Conservation (phyloP, 2,329 filamentous ascomycete species). For the Fusarium sp. region DNA sequence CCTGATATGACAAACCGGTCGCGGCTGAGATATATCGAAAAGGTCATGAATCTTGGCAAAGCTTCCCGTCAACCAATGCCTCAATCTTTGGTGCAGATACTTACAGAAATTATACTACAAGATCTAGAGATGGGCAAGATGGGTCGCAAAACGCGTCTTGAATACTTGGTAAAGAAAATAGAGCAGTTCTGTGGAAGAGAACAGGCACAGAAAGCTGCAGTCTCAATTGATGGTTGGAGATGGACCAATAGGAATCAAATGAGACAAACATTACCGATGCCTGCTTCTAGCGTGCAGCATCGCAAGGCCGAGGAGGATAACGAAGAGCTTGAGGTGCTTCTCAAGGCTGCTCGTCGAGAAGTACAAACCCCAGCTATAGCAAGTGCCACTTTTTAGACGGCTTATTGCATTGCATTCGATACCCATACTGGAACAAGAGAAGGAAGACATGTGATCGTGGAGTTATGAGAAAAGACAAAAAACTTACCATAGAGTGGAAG, state of each 20-base stretch:
- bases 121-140: constrained; percentile 51
- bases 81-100: constrained; percentile 41
- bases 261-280: background rate
- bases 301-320: background rate
- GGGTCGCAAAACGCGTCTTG: constrained; percentile 50
- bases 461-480: background rate
- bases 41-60: constrained; percentile 44
- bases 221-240: constrained; percentile 40
- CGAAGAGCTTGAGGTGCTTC: background rate
- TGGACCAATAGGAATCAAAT: constrained; percentile 32
- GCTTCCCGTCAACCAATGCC: constrained; percentile 41
- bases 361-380: background rate
- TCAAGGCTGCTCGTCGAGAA: constrained; percentile 8
- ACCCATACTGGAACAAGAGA: background rate
- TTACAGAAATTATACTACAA: constrained; percentile 47
- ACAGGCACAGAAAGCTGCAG: constrained; percentile 25
- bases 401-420: background rate
- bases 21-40: constrained; percentile 48
- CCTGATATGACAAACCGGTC: constrained; percentile 47
- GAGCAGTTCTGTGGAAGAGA: constrained; percentile 45
- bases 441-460: background rate
- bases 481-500: background rate
- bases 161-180: constrained; percentile 47
- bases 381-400: constrained; percentile 2
- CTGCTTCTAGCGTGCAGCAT: background rate